Evolutionary conservation across 257 asterid genomes (phyloP).

Genomic region (Cordia subcordata): DNA sequence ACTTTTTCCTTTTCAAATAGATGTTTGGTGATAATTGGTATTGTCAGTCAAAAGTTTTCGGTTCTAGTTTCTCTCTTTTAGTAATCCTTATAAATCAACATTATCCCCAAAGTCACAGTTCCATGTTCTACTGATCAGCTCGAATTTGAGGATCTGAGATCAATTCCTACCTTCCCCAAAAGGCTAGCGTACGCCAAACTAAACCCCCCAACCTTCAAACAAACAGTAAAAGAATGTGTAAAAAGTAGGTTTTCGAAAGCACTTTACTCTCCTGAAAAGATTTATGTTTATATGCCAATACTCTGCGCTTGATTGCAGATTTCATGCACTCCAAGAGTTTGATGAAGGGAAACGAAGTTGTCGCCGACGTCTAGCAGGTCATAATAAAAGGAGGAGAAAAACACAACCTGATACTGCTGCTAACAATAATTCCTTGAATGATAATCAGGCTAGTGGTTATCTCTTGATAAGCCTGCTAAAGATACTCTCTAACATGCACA

Average conservation of each 20-base stretch:
- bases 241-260: too few species aligned
- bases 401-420: constrained; percentile 44
- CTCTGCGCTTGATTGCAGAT: constrained; percentile 36
- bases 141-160: too few species aligned
- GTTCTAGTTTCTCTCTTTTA: too few species aligned
- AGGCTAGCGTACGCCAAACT: too few species aligned
- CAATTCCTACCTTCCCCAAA: too few species aligned
- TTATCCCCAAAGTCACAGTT: too few species aligned
- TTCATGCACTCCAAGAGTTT: constrained; percentile 79
- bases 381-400: constrained; percentile 78
- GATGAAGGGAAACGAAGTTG: constrained; percentile 88
- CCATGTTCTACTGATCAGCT: too few species aligned
- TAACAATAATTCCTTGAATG: constrained; percentile 29
- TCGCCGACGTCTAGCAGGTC: constrained; percentile 75
- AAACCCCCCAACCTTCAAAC: too few species aligned
- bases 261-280: too few species aligned
- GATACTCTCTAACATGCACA: constrained; percentile 70
- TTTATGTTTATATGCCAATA: constrained; percentile 1
- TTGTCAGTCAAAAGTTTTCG: too few species aligned
- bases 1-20: constrained; percentile 1
- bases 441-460: constrained; percentile 57
- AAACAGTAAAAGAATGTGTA: too few species aligned
- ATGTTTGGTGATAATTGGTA: neutral
- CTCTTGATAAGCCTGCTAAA: constrained; percentile 60
- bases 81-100: too few species aligned